phyloP scores from a whole-genome alignment of 1,139 yeast genomes.

The Schwanniomyces etchellsii region DNA sequence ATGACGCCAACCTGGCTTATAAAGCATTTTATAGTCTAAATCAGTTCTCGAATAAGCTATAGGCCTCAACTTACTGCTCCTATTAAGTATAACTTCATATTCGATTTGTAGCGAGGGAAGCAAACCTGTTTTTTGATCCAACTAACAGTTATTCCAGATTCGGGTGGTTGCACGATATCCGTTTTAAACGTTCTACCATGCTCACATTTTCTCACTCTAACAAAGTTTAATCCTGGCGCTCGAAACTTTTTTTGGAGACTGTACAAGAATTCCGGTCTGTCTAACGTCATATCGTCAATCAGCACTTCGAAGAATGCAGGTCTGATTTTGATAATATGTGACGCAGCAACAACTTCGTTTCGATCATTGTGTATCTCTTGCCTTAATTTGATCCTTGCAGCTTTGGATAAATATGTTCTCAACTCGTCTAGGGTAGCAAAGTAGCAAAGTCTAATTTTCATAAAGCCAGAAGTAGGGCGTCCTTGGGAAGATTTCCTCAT shows the following conservation, averaged over 20 bases:
- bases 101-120: conserved; percentile 39
- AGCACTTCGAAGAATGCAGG: background rate
- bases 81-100: conserved; percentile 35
- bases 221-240: conserved; percentile 18
- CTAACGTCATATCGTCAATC: background rate
- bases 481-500: too few species aligned
- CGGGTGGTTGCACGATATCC: conserved; percentile 20
- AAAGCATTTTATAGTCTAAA: too few species aligned
- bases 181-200: conserved; percentile 29
- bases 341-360: too few species aligned
- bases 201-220: conserved; percentile 30
- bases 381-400: too few species aligned
- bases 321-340: too few species aligned
- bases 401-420: too few species aligned
- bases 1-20: too few species aligned
- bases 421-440: background rate
- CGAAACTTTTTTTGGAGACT: conserved; percentile 15
- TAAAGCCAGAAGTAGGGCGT: conserved; percentile 1
- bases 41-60: too few species aligned
- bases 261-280: conserved; percentile 8
- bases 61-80: too few species aligned
- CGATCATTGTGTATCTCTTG: too few species aligned
- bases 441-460: conserved; percentile 2
- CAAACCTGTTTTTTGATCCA: conserved; percentile 35
- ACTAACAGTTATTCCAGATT: conserved; percentile 14